Conservation (phyloP, 495 filamentous ascomycete species). For the Penicillium dipodomyicola region DNA sequence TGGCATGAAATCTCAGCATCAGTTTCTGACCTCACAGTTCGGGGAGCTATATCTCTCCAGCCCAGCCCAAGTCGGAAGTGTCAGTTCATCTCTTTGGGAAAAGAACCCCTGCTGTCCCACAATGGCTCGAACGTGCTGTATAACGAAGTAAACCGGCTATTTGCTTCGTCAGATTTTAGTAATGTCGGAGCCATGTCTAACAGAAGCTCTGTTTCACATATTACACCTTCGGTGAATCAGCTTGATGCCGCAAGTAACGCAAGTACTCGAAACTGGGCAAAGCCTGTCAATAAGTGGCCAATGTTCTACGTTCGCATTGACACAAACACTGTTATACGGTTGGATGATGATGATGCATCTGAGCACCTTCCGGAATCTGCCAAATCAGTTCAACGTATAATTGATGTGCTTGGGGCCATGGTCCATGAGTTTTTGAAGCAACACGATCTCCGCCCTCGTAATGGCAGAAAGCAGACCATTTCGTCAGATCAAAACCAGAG, state of each 20-base stretch:
- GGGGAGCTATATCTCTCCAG: conserved; percentile 65
- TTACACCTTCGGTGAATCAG: conserved; percentile 22
- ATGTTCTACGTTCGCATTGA: conserved; percentile 86
- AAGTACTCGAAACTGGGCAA: conserved; percentile 56
- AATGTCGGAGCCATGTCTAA: conserved; percentile 43
- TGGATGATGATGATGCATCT: conserved; percentile 22
- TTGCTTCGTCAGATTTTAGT: conserved; percentile 78
- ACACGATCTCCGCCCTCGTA: conserved; percentile 58
- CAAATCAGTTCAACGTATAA: conserved; percentile 48
- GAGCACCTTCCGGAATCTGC: conserved; percentile 41
- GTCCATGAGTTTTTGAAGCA: conserved; percentile 66
- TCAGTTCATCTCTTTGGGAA: conserved; percentile 79
- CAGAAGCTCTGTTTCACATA: background rate
- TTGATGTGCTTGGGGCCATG: conserved; percentile 62
- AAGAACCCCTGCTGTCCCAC: conserved; percentile 53
- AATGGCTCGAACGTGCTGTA: conserved; percentile 65
- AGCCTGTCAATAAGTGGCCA: conserved; percentile 78
- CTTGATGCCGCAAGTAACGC: conserved; percentile 53
- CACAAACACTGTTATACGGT: conserved; percentile 9
- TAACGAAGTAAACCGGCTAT: conserved; percentile 74
- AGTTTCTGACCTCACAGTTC: conserved; percentile 55
- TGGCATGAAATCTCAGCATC: conserved; percentile 72
- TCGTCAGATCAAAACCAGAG: conserved; percentile 3
- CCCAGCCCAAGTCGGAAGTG: conserved; percentile 67
- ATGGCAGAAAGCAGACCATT: conserved; percentile 19